These are phyloP conservation scores for Albizia julibrissin DNA, from an alignment of 306 rosid species.

Conservation along the genomic window DNA sequence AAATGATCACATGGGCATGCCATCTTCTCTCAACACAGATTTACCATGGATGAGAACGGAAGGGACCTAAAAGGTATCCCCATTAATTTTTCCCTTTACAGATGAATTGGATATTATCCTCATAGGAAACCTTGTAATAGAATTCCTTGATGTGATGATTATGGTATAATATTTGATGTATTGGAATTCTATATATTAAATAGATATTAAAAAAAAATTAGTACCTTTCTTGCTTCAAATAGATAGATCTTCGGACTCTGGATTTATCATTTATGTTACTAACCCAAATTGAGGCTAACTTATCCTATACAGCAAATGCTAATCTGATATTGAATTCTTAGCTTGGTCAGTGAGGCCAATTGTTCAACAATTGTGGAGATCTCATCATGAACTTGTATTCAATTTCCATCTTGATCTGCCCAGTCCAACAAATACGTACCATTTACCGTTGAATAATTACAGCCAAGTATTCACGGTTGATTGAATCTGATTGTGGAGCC, in stretches of 20 bases:
- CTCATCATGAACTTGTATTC: background rate
- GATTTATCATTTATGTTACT: conserved; percentile 30
- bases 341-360: background rate
- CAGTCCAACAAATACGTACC: conserved; percentile 7
- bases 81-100: conserved; percentile 34
- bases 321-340: conserved; percentile 13
- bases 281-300: background rate
- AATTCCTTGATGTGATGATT: conserved; percentile 38
- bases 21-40: conserved; percentile 64
- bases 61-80: conserved; percentile 59
- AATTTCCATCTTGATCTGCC: background rate
- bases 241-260: conserved; percentile 35
- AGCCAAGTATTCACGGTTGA: conserved; percentile 19
- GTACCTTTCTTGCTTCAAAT: conserved; percentile 34
- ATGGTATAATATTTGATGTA: conserved; percentile 43
- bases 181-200: conserved; percentile 32
- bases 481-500: conserved; percentile 37
- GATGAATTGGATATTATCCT: conserved; percentile 39
- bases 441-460: background rate
- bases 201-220: conserved; percentile 26
- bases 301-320: background rate
- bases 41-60: conserved; percentile 70
- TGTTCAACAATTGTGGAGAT: background rate
- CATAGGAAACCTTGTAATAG: conserved; percentile 40
- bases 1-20: conserved; percentile 62